phyloP scores from a whole-genome alignment of 1,284 basidiomycete species.

The Malassezia equina region DNA sequence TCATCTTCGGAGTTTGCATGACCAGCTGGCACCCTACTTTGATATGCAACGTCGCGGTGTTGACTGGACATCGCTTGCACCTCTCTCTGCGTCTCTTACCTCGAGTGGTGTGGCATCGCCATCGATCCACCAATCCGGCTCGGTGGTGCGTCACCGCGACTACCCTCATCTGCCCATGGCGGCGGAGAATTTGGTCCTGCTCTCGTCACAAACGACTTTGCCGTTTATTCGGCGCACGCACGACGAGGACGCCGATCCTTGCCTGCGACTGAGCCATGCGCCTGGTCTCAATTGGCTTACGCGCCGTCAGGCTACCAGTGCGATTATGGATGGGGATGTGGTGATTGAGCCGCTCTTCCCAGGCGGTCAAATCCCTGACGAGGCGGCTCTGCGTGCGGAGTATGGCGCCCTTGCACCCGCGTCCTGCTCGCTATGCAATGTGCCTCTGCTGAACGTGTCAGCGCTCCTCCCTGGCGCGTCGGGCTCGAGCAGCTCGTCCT shows the following conservation, averaged over 20 bases:
- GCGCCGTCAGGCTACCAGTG: conserved; percentile 70
- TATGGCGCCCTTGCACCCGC: conserved; percentile 33
- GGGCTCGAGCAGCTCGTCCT: neutral
- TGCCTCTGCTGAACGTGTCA: conserved; percentile 37
- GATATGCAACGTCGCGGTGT: conserved; percentile 20
- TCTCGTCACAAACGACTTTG: conserved; percentile 53
- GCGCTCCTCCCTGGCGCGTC: conserved; percentile 15
- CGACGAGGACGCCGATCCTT: conserved; percentile 85
- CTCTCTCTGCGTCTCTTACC: neutral
- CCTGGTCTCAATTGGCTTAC: conserved; percentile 88
- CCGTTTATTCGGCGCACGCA: conserved; percentile 74
- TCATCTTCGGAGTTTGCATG: conserved; percentile 66
- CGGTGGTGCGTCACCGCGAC: conserved; percentile 55
- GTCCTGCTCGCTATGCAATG: conserved; percentile 41
- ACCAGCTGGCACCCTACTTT: conserved; percentile 35
- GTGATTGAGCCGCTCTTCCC: conserved; percentile 72
- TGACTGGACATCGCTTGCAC: conserved; percentile 7
- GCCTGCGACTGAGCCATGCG: conserved; percentile 80
- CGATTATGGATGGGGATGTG: conserved; percentile 77
- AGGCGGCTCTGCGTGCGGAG: conserved; percentile 28
- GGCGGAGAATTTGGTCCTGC: conserved; percentile 34
- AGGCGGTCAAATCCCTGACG: conserved; percentile 44
- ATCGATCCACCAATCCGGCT: neutral
- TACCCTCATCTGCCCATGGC: conserved; percentile 51
- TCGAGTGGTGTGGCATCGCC: conserved; percentile 1